Evolutionary conservation across 2,329 filamentous ascomycete genomes (phyloP).

Genomic region (Epichloe bromicola): DNA sequence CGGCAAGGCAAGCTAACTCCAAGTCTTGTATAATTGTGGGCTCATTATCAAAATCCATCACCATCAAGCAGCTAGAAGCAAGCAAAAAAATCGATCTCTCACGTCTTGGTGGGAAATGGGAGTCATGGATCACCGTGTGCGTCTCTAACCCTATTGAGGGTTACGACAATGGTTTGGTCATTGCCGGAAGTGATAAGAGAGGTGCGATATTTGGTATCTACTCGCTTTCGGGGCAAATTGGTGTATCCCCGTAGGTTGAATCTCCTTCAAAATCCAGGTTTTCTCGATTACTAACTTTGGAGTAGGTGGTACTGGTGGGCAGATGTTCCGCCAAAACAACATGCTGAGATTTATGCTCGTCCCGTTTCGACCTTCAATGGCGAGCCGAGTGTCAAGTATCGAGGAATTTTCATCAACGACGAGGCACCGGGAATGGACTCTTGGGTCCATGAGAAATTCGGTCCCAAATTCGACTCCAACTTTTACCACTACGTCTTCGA

Average conservation of each 20-base stretch:
- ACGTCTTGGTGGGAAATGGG: slow-evolving; percentile 34
- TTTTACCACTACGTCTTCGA: slow-evolving; percentile 54
- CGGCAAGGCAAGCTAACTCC: neutral
- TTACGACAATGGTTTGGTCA: slow-evolving; percentile 33
- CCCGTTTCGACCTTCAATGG: slow-evolving; percentile 18
- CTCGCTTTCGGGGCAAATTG: slow-evolving; percentile 47
- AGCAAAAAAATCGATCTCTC: slow-evolving; percentile 11
- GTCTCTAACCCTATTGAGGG: slow-evolving; percentile 32
- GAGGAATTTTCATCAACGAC: slow-evolving; percentile 51
- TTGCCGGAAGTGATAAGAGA: slow-evolving; percentile 44
- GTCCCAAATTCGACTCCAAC: slow-evolving; percentile 35
- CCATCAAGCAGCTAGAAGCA: slow-evolving; percentile 8
- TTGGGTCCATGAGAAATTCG: slow-evolving; percentile 39
- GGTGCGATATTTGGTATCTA: slow-evolving; percentile 50
- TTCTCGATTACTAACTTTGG: neutral
- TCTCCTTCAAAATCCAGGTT: neutral
- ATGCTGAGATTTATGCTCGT: slow-evolving; percentile 35
- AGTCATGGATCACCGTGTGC: slow-evolving; percentile 37
- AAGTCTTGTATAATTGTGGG: slow-evolving; percentile 13
- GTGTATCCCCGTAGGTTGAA: slow-evolving; percentile 34
- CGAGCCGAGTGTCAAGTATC: slow-evolving; percentile 43
- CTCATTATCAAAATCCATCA: slow-evolving; percentile 10
- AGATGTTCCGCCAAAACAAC: slow-evolving; percentile 37
- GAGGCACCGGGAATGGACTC: slow-evolving; percentile 32
- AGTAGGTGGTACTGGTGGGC: slow-evolving; percentile 46